Conservation (phyloP, 805 yeast species). For the Lipomyces japonicus region DNA sequence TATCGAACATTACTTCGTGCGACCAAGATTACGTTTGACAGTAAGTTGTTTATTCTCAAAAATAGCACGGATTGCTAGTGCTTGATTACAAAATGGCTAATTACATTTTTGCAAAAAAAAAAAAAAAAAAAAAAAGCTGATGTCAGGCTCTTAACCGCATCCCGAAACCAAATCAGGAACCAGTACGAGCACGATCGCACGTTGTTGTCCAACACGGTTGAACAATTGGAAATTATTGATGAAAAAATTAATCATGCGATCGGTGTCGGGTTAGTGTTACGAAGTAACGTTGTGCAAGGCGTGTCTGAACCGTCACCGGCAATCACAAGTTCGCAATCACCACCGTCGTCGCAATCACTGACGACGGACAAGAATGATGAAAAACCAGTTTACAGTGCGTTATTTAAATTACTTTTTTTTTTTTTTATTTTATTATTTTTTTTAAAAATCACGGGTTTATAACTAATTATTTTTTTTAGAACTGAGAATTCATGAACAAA, state of each 20-base stretch:
- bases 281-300: constrained; percentile 85
- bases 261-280: constrained; percentile 67
- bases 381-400: constrained; percentile 27
- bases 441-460: no score
- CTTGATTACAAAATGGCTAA: constrained; percentile 19
- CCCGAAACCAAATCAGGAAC: constrained; percentile 56
- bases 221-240: constrained; percentile 42
- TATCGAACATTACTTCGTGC: constrained; percentile 36
- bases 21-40: constrained; percentile 36
- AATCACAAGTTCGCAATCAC: constrained; percentile 38
- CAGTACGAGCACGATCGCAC: constrained; percentile 45
- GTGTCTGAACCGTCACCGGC: no score
- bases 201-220: constrained; percentile 4
- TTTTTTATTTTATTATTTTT: neutral
- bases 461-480: constrained; percentile 25
- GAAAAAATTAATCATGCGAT: constrained; percentile 55
- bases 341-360: neutral
- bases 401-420: neutral
- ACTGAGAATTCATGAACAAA: constrained; percentile 70
- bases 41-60: constrained; percentile 25
- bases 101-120: neutral
- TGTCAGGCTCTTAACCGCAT: constrained; percentile 48
- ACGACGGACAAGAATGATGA: constrained; percentile 33
- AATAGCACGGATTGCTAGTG: constrained; percentile 5
- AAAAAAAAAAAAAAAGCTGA: constrained; percentile 38